Base-by-base conservation (phyloP, 1,284 basidiomycete genomes). In the Cutaneotrichosporon cavernicola region DNA sequence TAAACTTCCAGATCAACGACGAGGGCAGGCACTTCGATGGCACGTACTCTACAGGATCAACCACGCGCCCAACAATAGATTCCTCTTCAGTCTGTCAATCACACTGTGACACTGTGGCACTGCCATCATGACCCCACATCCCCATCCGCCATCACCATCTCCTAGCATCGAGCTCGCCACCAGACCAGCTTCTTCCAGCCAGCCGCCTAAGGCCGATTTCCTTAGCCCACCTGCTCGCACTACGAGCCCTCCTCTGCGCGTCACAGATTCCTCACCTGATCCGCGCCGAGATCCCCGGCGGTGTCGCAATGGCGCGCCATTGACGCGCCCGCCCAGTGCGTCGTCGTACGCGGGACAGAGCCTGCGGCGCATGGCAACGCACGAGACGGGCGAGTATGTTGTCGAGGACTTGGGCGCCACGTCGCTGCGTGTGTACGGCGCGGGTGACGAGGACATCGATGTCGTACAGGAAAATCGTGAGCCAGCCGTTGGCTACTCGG, bases 301-400 rank as follows among this genome's bases (percentile, higher is more conserved):
- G 21, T 10, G 22, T 14, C 22, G 34, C 34, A 1, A 14, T 14
- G 51, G 51, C 6, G 55, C 22, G 4, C 55, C 36, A 6, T 22
- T 56, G 38, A 30, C 36, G 4, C 55, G 55, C 10, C 38, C 22
- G 2, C n/a, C 21, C 3, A 56, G 55, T 38, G 22, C 38, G 36
- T 56, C 55, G 14, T 38, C 32, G 30, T 18, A 56, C 22, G 55
- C 55, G 4, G 55, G 55, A 10, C 21, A 14, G 5, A 56, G 55
- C 13, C 59, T 79, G 30, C 63, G 76, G 26, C 71, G 76, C 16
- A 79, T 79, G 75, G 73, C 74, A 10, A 78, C 77, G 31, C 75
- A 78, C 63, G 77, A 79, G 64, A 79, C 76, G 2, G 77, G 77
- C 18, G 72, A 72, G n/a, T 65, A 67, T 8, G 67, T 60, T 6